Evolutionary conservation across 306 rosid genomes (phyloP), one percentile per base, ranked within the genome.

Genomic region (Bauhinia variegata): DNA sequence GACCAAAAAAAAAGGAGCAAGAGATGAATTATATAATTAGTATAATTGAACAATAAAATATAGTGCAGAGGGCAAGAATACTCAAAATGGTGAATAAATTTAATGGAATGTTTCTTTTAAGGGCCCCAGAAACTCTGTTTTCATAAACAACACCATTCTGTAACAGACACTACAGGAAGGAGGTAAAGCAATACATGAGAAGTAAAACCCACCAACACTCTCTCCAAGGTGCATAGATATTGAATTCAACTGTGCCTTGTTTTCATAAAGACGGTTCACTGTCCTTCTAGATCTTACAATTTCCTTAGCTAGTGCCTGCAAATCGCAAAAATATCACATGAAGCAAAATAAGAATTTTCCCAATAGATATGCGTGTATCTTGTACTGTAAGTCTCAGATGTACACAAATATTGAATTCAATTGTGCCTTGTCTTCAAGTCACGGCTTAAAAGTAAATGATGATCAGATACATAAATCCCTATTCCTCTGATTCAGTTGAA

Each of bases 201-300:
- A 48, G 71, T 47, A 60, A 63, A 60, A 47, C 82, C n/a, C 88
- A 93, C 99, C 99, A 71, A 90, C 97, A 70, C 99, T 93, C 83
- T 93, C 99, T 23, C 99, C 99, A 59, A 93, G 97, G 79, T 93
- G 99, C 99, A 93, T 93, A 39, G 99, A 90, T 85, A 90, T 93
- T 33, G 99, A 95, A 81, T 88, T 95, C 79, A 95, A 73, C 56
- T 95, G 96, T 0, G 99, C 97, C 79, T 78, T 88, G 71, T 95
- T 95, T 79, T 95, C 99, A 51, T 95, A 77, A 72, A 95, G 95
- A 54, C 97, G 96, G 66, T 88, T 95, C 73, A 95, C 99, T 4
- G 99, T 84, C 70, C 74, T 85, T 82, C 83, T 90, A 18, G 99
- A 95, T 60, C 86, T 85, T 76, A 95, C 99, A 69, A 95, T 82